phyloP scores from a whole-genome alignment of 805 yeast genomes.

The Wickerhamia fluorescens region DNA sequence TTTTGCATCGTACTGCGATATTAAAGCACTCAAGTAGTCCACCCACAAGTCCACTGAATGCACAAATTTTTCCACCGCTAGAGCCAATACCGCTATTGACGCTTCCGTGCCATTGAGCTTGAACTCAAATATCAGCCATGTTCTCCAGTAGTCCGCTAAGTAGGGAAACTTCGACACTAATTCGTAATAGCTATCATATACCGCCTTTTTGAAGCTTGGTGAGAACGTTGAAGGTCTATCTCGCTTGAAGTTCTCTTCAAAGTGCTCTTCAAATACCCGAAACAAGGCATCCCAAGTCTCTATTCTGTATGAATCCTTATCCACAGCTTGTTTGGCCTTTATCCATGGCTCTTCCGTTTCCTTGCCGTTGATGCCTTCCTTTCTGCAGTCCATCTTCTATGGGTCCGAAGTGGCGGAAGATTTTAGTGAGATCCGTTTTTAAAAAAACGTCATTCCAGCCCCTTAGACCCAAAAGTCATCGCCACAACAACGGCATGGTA shows the following conservation, averaged over 20 bases:
- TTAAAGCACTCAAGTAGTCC: constrained; percentile 52
- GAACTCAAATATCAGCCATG: constrained; percentile 47
- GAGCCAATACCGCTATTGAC: constrained; percentile 39
- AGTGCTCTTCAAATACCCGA: constrained; percentile 15
- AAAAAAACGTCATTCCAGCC: no score
- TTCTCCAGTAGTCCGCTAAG: constrained; percentile 57
- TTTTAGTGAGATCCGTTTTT: no score
- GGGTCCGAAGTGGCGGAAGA: no score
- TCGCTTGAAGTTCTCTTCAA: constrained; percentile 9
- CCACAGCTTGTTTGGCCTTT: constrained; percentile 1
- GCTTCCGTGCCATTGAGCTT: constrained; percentile 48
- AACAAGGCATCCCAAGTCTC: constrained; percentile 35
- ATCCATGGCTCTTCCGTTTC: neutral
- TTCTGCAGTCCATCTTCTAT: no score
- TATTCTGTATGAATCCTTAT: constrained; percentile 23
- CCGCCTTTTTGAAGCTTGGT: constrained; percentile 13
- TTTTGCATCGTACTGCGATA: constrained; percentile 24
- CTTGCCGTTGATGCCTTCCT: no score
- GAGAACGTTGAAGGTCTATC: constrained; percentile 6
- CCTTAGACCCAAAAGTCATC: no score
- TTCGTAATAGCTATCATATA: constrained; percentile 14
- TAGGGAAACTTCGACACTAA: constrained; percentile 52
- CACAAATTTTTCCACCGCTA: constrained; percentile 45
- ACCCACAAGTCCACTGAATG: constrained; percentile 61
- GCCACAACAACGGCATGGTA: no score